Evolutionary conservation across 2,329 filamentous ascomycete genomes (phyloP), one percentile per base, ranked within the genome.

Genomic region (Neonectria sp.): DNA sequence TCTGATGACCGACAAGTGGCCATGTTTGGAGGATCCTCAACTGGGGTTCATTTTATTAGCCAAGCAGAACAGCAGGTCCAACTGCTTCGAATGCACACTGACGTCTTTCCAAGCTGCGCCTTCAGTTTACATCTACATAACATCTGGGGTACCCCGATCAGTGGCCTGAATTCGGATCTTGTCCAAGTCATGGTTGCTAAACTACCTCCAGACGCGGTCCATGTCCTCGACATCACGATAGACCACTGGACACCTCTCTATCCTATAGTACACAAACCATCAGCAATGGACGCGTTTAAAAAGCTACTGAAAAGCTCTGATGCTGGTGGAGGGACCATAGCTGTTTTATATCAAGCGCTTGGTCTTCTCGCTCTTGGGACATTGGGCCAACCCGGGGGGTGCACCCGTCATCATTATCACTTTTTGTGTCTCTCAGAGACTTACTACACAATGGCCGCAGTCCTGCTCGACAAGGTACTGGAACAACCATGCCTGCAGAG

Each of bases 11-110:
- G 66, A 11, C 64, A 68, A 21, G 59, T 71, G 3, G 71, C 68
- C 37, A 75, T 74, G 72, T 76, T 76, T 55, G 70, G 66, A 0
- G 75, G 74, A 2, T 76, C 75, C 2, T 72, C 74, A 2, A 76
- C 74, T 1, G 75, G 74, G 3, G 75, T 76, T 6, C 75, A 76
- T 43, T 76, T 76, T 49, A 74, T 75, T 24, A 71, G 68, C 37
- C 74, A 76, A 48, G 72, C 72, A 1, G 74, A 76, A 48, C 74
- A 76, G 33, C 73, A 73, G 25, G 37, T 76, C 11, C 72, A 76
- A 17, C 68, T 74, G 55, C 68, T 69, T 12, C 56, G 66, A 4
- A 71, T 75, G 55, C 68, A 75, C 31, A 72, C 60, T 1, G 73
- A 75, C 1, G 62, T 73, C 1, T 72, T 76, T 13, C 74, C 75